Conservation (phyloP, 2,329 filamentous ascomycete species). For the Phoma sp. region DNA sequence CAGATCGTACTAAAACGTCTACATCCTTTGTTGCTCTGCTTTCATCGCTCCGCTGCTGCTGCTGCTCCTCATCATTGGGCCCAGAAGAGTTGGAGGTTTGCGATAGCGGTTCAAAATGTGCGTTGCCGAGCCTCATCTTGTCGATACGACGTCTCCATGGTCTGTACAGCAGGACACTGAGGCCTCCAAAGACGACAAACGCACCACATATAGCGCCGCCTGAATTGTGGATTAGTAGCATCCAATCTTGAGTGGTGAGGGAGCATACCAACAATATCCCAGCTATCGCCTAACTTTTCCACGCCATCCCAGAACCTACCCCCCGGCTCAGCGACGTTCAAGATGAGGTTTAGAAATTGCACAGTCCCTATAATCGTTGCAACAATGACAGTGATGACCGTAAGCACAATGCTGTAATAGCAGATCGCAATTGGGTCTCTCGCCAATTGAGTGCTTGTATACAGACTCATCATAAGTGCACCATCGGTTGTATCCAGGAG, state of each 20-base stretch:
- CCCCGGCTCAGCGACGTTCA: conserved; percentile 74
- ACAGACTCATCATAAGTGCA: conserved; percentile 92
- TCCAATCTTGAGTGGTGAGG: conserved; percentile 35
- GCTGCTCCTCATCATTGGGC: conserved; percentile 20
- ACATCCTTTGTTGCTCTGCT: conserved; percentile 14
- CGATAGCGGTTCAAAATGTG: conserved; percentile 37
- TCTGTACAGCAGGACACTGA: conserved; percentile 76
- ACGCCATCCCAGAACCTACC: conserved; percentile 94
- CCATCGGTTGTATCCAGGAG: conserved; percentile 91
- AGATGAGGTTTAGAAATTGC: conserved; percentile 78
- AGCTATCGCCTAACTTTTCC: conserved; percentile 53
- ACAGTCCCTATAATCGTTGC: conserved; percentile 85
- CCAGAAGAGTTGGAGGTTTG: conserved; percentile 11
- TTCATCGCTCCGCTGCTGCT: conserved; percentile 6
- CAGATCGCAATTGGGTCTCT: conserved; percentile 86
- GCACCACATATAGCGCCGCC: conserved; percentile 80
- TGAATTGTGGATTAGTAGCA: conserved; percentile 21
- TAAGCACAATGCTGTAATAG: conserved; percentile 91
- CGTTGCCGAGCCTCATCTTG: conserved; percentile 33
- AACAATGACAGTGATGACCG: conserved; percentile 80
- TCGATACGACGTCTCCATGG: conserved; percentile 75
- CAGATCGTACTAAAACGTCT: conserved; percentile 22
- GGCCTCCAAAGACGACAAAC: conserved; percentile 77
- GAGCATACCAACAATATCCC: conserved; percentile 50
- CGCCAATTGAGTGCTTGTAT: conserved; percentile 79